Conservation (phyloP, 1,284 basidiomycete genomes). For the Ceratobasidium sp. region DNA sequence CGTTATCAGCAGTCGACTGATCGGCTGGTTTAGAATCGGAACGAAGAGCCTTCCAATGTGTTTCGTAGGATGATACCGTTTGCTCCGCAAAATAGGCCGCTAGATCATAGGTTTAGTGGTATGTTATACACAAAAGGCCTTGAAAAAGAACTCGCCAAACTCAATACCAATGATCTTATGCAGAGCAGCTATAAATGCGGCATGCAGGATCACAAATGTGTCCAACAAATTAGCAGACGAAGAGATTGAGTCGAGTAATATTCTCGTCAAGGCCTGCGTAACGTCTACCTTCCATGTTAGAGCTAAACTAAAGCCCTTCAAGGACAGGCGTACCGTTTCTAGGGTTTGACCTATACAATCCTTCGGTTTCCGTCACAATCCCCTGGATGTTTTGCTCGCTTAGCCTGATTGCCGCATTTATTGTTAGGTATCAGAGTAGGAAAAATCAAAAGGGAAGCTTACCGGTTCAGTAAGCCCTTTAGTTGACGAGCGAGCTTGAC, state of each 20-base stretch:
- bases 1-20: slow-evolving; percentile 43
- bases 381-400: slow-evolving; percentile 90
- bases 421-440: slow-evolving; percentile 31
- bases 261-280: slow-evolving; percentile 78
- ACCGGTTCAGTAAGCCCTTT: slow-evolving; percentile 92
- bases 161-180: slow-evolving; percentile 90
- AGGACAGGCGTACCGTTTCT: slow-evolving; percentile 70
- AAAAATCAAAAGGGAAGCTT: slow-evolving; percentile 44
- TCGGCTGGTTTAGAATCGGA: slow-evolving; percentile 1
- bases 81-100: slow-evolving; percentile 83
- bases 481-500: slow-evolving; percentile 79
- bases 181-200: slow-evolving; percentile 85
- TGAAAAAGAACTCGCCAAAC: slow-evolving; percentile 69
- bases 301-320: slow-evolving; percentile 41
- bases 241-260: slow-evolving; percentile 86
- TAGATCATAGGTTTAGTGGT: slow-evolving; percentile 51
- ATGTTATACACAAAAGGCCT: not conserved
- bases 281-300: slow-evolving; percentile 66
- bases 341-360: slow-evolving; percentile 79
- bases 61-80: slow-evolving; percentile 72
- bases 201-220: slow-evolving; percentile 91
- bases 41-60: slow-evolving; percentile 58
- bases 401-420: slow-evolving; percentile 62
- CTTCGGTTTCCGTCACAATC: slow-evolving; percentile 82
- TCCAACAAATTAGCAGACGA: slow-evolving; percentile 87